Evolutionary conservation across 164 flowering plant genomes (phyloP).

Genomic region (Pachysandra terminalis): DNA sequence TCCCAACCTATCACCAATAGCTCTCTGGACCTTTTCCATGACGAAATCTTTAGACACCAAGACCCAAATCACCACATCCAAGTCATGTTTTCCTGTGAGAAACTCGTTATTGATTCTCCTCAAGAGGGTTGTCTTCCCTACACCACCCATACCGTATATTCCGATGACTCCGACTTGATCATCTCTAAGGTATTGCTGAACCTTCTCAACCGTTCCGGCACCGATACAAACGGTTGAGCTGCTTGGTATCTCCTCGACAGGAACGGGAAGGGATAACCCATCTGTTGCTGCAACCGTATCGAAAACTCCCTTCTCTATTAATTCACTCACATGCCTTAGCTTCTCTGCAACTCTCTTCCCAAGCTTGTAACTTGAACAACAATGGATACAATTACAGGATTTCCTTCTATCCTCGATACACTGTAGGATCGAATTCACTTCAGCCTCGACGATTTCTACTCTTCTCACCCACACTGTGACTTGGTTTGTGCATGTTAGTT

Average conservation of each 20-base stretch:
- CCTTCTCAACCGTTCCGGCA: conserved; percentile 10
- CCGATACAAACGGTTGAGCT: conserved; percentile 26
- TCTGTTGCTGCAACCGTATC: conserved; percentile 11
- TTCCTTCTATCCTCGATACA: conserved; percentile 3
- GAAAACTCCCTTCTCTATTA: conserved; percentile 15
- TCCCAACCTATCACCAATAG: conserved; percentile 20
- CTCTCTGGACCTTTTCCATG: conserved; percentile 17
- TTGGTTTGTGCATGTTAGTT: conserved; percentile 18
- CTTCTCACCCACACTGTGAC: conserved; percentile 26
- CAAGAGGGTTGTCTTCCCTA: conserved; percentile 27
- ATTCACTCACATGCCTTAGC: conserved; percentile 12
- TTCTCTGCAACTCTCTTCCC: conserved; percentile 13
- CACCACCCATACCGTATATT: conserved; percentile 27
- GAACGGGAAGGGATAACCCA: conserved; percentile 16
- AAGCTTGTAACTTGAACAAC: conserved; percentile 15
- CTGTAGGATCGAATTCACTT: conserved; percentile 16
- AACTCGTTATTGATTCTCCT: conserved; percentile 20
- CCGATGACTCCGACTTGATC: conserved; percentile 20
- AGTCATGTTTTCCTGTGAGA: conserved; percentile 13
- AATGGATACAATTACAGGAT: conserved; percentile 4
- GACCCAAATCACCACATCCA: conserved; percentile 25
- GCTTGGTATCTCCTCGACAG: conserved; percentile 20
- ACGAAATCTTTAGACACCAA: conserved; percentile 22
- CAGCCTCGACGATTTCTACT: conserved; percentile 22
- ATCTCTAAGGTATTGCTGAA: conserved; percentile 10